A percentile compares a stretch with the other conserved stretches of the same genome.
Evolutionary conservation across 176 grass and related monocot species (phyloP).

Genomic region (Eragrostis curvula): DNA sequence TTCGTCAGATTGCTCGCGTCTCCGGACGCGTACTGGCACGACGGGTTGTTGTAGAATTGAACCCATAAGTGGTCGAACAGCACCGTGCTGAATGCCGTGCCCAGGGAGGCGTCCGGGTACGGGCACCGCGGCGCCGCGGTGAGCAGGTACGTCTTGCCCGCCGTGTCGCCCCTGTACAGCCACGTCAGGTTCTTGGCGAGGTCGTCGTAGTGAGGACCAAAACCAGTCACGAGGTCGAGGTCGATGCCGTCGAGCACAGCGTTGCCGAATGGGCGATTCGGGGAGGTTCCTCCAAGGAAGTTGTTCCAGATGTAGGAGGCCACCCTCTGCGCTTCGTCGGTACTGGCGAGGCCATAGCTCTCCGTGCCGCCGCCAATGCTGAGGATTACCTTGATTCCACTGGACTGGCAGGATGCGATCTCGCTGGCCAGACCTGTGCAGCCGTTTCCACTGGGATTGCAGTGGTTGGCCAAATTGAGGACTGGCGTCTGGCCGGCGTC

Average conservation of each 20-base stretch:
- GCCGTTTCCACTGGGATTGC: too few species aligned
- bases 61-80: slow-evolving; percentile 60
- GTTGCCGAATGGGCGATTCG: slow-evolving; percentile 45
- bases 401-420: slow-evolving; percentile 70
- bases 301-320: slow-evolving; percentile 76
- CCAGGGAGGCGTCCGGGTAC: slow-evolving; percentile 52
- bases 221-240: slow-evolving; percentile 28
- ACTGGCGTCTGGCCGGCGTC: slow-evolving; percentile 54
- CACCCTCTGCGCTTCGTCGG: slow-evolving; percentile 50
- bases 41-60: slow-evolving; percentile 57
- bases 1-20: slow-evolving; percentile 28
- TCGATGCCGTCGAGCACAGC: slow-evolving; percentile 77
- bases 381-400: slow-evolving; percentile 52
- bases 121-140: slow-evolving; percentile 58
- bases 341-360: slow-evolving; percentile 41
- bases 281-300: slow-evolving; percentile 46
- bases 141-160: slow-evolving; percentile 28
- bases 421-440: too few species aligned
- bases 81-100: slow-evolving; percentile 45
- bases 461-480: slow-evolving; percentile 41
- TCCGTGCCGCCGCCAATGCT: slow-evolving; percentile 38
- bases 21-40: slow-evolving; percentile 38
- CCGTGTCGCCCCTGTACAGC: too few species aligned
- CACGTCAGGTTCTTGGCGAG: too few species aligned
- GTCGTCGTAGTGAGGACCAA: too few species aligned